Evolutionary conservation across 2,329 filamentous ascomycete genomes (phyloP).

Genomic region (Zarea fungicola): DNA sequence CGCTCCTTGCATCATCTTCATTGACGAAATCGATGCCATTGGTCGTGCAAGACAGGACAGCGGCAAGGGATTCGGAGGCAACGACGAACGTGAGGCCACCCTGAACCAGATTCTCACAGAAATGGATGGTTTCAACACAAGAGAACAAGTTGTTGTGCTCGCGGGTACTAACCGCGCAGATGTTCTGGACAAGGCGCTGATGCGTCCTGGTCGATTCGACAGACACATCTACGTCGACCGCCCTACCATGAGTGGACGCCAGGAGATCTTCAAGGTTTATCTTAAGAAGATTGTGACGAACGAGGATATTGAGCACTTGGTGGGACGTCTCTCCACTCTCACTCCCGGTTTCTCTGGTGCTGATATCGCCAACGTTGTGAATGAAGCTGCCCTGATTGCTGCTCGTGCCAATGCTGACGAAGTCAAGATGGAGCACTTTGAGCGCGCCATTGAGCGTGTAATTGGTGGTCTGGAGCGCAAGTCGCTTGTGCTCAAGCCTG

Average conservation of each 20-base stretch:
- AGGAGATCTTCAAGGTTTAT: constrained; percentile 94
- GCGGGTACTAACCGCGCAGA: constrained; percentile 96
- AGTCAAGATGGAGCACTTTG: constrained; percentile 87
- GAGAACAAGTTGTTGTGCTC: constrained; percentile 92
- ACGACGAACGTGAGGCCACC: constrained; percentile 94
- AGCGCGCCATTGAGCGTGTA: constrained; percentile 95
- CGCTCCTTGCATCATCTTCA: constrained; percentile 98
- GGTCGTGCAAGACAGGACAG: constrained; percentile 83
- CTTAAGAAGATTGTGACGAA: constrained; percentile 90
- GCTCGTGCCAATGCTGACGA: constrained; percentile 75
- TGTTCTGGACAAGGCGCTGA: constrained; percentile 88
- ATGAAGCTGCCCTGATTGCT: constrained; percentile 92
- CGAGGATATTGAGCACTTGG: constrained; percentile 82
- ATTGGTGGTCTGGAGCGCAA: constrained; percentile 97
- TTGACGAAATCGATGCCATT: constrained; percentile 98
- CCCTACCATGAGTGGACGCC: constrained; percentile 93
- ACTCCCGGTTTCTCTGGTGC: constrained; percentile 96
- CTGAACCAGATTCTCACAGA: constrained; percentile 98
- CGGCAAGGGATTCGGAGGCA: constrained; percentile 69
- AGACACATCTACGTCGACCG: constrained; percentile 92
- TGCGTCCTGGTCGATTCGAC: constrained; percentile 96
- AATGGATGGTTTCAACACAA: constrained; percentile 98
- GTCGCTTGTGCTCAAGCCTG: constrained; percentile 84
- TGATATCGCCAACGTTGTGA: constrained; percentile 97
- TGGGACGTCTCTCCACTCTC: constrained; percentile 82